Percentiles rank a stretch among this genome's conserved stretches.
These are phyloP conservation scores for Saccharomycopsis sp. DNA, from an alignment of 805 yeast genomes.

Conservation along the genomic window DNA sequence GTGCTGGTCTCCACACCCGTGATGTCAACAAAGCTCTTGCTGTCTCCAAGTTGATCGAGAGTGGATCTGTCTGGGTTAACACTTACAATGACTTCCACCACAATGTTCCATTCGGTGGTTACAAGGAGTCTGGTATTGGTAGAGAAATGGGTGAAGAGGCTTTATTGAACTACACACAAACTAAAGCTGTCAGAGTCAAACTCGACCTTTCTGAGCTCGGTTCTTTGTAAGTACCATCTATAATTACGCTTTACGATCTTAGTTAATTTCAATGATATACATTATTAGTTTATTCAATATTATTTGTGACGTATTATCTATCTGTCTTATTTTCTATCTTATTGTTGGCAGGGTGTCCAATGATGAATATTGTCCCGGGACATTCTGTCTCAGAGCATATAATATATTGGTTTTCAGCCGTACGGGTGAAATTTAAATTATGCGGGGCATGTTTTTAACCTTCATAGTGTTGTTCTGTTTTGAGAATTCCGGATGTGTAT, in stretches of 20 bases:
- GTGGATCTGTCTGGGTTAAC: slow-evolving; percentile 93
- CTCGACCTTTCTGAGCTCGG: slow-evolving; percentile 13
- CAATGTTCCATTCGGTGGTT: slow-evolving; percentile 90
- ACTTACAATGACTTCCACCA: slow-evolving; percentile 84
- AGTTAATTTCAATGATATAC: neutral
- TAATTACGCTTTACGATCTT: neutral
- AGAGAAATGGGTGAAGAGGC: slow-evolving; percentile 91
- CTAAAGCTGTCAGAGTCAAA: slow-evolving; percentile 68
- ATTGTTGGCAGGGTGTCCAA: neutral
- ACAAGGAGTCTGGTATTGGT: slow-evolving; percentile 86
- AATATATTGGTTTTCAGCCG: neutral
- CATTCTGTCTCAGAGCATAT: neutral
- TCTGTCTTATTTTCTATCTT: too few species aligned
- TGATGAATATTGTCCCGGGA: neutral
- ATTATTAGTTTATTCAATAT: too few species aligned
- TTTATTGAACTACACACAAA: slow-evolving; percentile 76
- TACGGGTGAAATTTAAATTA: neutral
- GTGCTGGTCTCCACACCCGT: slow-evolving; percentile 83
- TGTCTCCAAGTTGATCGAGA: slow-evolving; percentile 65
- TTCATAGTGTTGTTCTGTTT: neutral
- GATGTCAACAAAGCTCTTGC: slow-evolving; percentile 69
- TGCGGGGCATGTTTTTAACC: neutral
- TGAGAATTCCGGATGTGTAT: neutral
- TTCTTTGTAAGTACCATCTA: neutral
- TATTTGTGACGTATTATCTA: too few species aligned